Base-by-base conservation (phyloP, 805 yeast species). In the Saccharomycopsis sp. region DNA sequence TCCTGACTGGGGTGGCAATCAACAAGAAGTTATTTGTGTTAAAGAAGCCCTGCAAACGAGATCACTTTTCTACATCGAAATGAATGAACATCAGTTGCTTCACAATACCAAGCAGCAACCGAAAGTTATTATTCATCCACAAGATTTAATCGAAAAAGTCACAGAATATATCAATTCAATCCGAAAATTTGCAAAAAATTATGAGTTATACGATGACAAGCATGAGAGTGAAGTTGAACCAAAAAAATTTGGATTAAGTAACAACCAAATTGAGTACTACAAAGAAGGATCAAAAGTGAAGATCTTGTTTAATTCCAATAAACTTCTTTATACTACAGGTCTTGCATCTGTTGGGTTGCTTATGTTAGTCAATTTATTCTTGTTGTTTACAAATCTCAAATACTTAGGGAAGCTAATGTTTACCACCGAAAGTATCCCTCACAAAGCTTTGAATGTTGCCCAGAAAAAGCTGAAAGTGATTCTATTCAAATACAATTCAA, bases 11-110 rank as follows among this genome's bases (percentile, higher is more conserved):
- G 97, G 85, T 1, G 74, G 72, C 54, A 71, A 71, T 48, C 96
- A 88, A 60, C 85, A 83, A 63, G 98, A 93, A 67, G 94, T 90
- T 8, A 65, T 87, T 33, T 93, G 98, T 61, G 73, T 87, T 43
- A 81, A 79, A 41, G 76, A 75, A 22, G 93, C 97, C 11, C 75
- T 77, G 14, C 60, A 70, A 44, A 75, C 76, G 22, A 77, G 81
- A 58, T 72, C 94, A 1, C 61, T 80, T 39, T 89, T 95, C 85
- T 76, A 68, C 55, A 64, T 89, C 52, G 96, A 88, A 58, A 64
- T 64, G 48, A 81, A 82, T 54, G 58, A 60, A 21, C 82, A 80
- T 59, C 84, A 83, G 13, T 54, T 63, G 44, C 59, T 71, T 38
- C 33, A n/a, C 47, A 40, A 1, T 57, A 59, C 19, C 54, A 60